phyloP scores from a whole-genome alignment of 768 basidiomycete species.

The Tylopilus balloui region DNA sequence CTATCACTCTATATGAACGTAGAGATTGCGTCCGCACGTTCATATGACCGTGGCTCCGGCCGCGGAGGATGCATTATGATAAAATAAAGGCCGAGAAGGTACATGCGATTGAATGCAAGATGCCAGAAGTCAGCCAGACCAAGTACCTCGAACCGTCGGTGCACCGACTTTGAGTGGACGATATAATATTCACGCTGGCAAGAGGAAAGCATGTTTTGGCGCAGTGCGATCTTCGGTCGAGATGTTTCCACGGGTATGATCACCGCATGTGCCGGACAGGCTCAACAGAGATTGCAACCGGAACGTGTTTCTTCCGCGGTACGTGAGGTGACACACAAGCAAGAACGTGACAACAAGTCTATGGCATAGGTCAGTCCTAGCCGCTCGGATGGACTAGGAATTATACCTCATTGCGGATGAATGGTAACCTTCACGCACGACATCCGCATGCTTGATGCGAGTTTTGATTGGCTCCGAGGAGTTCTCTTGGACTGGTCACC shows the following conservation, averaged over 20 bases:
- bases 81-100: constrained; percentile 1
- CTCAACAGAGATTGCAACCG: neutral
- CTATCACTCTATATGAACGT: constrained; percentile 1
- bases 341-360: no score
- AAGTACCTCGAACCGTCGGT: neutral
- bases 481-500: no score
- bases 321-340: no score
- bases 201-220: no score
- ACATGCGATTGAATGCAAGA: neutral
- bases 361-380: neutral
- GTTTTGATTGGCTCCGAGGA: no score
- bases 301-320: neutral
- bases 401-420: neutral
- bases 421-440: neutral
- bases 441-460: no score
- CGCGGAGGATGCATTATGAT: neutral
- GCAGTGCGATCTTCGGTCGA: neutral
- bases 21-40: neutral
- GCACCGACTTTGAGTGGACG: neutral
- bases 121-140: neutral
- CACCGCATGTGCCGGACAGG: no score
- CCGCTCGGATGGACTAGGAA: neutral
- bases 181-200: no score
- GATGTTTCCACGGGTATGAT: neutral
- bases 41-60: constrained; percentile 1